Conservation (phyloP, 192 early-diverging fungal genomes). For the Coemansia sp. region DNA sequence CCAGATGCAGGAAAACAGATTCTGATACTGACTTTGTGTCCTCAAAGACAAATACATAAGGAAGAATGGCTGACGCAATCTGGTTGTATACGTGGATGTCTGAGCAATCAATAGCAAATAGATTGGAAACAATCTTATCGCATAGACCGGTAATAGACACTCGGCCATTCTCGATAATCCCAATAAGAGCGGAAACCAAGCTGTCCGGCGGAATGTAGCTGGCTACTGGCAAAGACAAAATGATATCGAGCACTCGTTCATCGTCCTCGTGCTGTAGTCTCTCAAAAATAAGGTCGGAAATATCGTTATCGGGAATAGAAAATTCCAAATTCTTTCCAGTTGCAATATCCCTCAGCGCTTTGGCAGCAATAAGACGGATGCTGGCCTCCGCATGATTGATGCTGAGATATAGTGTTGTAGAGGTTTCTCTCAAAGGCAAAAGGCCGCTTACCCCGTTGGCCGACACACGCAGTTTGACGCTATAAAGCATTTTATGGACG, state of each 20-base stretch:
- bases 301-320: conserved; percentile 18
- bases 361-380: conserved; percentile 70
- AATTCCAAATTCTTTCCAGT: conserved; percentile 40
- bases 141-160: conserved; percentile 16
- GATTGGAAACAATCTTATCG: conserved; percentile 4
- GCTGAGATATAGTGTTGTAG: conserved; percentile 80
- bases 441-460: conserved; percentile 17
- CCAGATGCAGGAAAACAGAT: conserved; percentile 15
- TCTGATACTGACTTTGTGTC: conserved; percentile 12
- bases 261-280: conserved; percentile 43
- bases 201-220: conserved; percentile 8
- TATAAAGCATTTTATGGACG: conserved; percentile 34
- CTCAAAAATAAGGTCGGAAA: conserved; percentile 20
- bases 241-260: conserved; percentile 22
- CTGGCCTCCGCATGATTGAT: conserved; percentile 71
- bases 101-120: conserved; percentile 20
- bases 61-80: conserved; percentile 21
- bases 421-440: conserved; percentile 62
- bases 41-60: conserved; percentile 15
- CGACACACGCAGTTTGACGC: conserved; percentile 28
- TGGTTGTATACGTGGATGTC: conserved; percentile 12
- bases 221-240: conserved; percentile 28
- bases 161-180: conserved; percentile 23
- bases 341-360: conserved; percentile 63
- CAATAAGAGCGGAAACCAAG: conserved; percentile 25